These are phyloP conservation scores for Sporothrix dimorphospora DNA, from an alignment of 2,329 filamentous ascomycete species.

Conservation along the genomic window DNA sequence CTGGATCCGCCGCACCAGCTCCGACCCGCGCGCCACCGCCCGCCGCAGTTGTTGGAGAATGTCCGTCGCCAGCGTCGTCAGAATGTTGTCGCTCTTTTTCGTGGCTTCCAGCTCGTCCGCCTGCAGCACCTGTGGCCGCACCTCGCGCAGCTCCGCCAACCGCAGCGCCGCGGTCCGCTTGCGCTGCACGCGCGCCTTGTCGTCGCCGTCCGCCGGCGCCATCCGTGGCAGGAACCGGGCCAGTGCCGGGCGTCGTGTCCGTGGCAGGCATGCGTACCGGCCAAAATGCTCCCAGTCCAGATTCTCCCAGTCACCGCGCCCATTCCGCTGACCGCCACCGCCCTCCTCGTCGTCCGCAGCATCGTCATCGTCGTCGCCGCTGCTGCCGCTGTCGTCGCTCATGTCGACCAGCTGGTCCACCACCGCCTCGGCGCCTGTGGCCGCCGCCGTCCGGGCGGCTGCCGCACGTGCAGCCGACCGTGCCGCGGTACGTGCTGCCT, in stretches of 20 bases:
- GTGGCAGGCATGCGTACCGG: conserved; percentile 72
- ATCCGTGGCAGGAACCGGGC: conserved; percentile 80
- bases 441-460: conserved; percentile 34
- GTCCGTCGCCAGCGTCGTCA: conserved; percentile 72
- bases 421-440: not conserved
- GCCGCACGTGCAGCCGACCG: conserved; percentile 35
- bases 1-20: conserved; percentile 46
- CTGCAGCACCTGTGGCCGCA: conserved; percentile 76
- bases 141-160: conserved; percentile 68
- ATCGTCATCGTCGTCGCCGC: conserved; percentile 58
- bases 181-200: conserved; percentile 71
- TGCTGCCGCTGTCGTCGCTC: conserved; percentile 21
- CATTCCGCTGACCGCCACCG: conserved; percentile 55
- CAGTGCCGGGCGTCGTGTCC: conserved; percentile 73
- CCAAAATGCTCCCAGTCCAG: conserved; percentile 88
- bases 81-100: conserved; percentile 67
- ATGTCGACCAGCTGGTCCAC: not conserved
- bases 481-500: not conserved
- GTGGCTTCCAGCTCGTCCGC: conserved; percentile 72
- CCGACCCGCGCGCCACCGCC: conserved; percentile 52
- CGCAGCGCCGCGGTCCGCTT: conserved; percentile 73
- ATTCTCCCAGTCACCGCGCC: conserved; percentile 71
- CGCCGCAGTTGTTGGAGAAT: conserved; percentile 67
- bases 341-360: conserved; percentile 66
- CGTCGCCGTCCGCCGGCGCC: conserved; percentile 72